phyloP scores from a whole-genome alignment of 495 filamentous ascomycete species.

The Annulohypoxylon stygium region DNA sequence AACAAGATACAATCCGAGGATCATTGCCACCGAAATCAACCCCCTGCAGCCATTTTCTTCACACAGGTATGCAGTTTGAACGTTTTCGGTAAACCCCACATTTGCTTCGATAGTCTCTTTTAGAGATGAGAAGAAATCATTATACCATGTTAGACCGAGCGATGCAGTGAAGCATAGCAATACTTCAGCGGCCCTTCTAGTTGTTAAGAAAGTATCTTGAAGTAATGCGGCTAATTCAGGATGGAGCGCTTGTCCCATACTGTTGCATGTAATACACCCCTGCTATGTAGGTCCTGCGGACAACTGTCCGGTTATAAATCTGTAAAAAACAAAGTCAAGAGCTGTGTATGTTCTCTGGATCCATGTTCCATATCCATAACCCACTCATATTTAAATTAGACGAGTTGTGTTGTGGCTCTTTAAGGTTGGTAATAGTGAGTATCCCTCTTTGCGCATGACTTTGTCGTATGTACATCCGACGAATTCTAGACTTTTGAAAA shows the following conservation, averaged over 20 bases:
- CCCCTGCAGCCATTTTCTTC: background rate
- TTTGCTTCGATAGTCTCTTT: too few species aligned
- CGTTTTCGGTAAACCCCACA: background rate
- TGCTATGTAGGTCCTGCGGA: too few species aligned
- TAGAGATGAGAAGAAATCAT: too few species aligned
- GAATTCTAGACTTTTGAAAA: background rate
- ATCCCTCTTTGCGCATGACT: background rate
- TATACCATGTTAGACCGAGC: background rate
- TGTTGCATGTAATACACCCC: too few species aligned
- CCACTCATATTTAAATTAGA: too few species aligned
- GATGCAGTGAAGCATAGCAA: background rate
- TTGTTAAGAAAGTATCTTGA: background rate
- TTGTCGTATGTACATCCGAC: background rate
- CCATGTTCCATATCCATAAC: too few species aligned
- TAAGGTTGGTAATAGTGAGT: background rate
- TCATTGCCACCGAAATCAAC: background rate
- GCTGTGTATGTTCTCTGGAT: too few species aligned
- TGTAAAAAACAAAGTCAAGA: too few species aligned
- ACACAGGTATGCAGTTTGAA: background rate
- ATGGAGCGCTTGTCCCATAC: too few species aligned
- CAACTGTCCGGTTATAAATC: too few species aligned
- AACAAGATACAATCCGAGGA: background rate
- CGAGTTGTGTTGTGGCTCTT: background rate
- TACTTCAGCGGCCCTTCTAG: background rate
- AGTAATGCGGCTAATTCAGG: too few species aligned